These are phyloP conservation scores for Tolypocladium cylindrosporum DNA, from an alignment of 2,329 filamentous ascomycete species.

Conservation along the genomic window DNA sequence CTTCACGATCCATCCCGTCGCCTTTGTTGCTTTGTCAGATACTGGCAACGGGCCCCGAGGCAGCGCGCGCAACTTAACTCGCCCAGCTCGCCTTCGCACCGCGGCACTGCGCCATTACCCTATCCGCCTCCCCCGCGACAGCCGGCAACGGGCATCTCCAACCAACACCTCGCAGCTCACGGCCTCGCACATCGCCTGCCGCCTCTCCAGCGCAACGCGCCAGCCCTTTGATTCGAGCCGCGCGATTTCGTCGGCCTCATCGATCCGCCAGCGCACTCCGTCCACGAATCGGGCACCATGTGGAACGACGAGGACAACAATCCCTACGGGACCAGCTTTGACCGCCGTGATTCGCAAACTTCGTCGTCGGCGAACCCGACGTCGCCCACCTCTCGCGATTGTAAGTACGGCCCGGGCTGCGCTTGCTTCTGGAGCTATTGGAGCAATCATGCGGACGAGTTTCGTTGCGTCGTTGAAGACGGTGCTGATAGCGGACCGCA, in stretches of 20 bases:
- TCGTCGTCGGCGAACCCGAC: conserved; percentile 57
- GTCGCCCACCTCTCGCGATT: conserved; percentile 47
- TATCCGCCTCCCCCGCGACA: neutral
- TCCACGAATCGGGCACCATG: conserved; percentile 41
- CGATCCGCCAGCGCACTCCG: conserved; percentile 1
- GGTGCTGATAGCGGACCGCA: conserved; percentile 4
- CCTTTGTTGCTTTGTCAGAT: neutral
- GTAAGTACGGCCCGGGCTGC: conserved; percentile 33
- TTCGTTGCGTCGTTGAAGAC: neutral
- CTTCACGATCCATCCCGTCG: conserved; percentile 1
- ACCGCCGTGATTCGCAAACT: conserved; percentile 70
- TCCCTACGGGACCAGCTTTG: conserved; percentile 85
- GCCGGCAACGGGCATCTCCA: neutral
- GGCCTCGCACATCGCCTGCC: neutral
- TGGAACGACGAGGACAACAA: conserved; percentile 99
- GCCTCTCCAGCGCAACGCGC: neutral
- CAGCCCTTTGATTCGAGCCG: neutral
- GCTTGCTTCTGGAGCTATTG: neutral
- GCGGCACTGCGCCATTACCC: neutral
- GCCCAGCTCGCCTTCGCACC: neutral
- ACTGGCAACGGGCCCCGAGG: conserved; percentile 12
- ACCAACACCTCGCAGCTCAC: neutral
- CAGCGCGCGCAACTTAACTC: conserved; percentile 7
- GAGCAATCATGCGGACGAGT: neutral
- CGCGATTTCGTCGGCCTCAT: neutral